These are phyloP conservation scores for Elsinoe australis DNA, from an alignment of 2,329 filamentous ascomycete species.

Conservation along the genomic window DNA sequence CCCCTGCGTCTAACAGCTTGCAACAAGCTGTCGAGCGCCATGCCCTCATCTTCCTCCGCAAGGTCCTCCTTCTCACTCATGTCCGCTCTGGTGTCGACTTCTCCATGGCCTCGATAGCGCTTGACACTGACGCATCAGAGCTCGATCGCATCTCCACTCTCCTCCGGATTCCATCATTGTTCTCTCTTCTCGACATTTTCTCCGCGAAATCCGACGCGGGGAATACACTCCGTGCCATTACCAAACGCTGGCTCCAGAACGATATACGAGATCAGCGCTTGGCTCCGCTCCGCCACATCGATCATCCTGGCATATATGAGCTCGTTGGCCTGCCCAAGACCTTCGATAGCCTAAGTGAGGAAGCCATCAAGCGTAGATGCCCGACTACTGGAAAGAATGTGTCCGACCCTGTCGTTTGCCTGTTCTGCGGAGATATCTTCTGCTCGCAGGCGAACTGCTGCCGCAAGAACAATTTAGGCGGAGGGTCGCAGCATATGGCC, in stretches of 20 bases:
- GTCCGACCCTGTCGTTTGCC: conserved; percentile 80
- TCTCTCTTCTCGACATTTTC: conserved; percentile 64
- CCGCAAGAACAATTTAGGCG: conserved; percentile 55
- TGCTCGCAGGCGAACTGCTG: conserved; percentile 94
- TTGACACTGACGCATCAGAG: conserved; percentile 44
- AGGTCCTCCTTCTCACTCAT: conserved; percentile 73
- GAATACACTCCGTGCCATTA: conserved; percentile 43
- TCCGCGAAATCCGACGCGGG: conserved; percentile 34
- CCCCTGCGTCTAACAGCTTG: no score
- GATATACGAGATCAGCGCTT: conserved; percentile 25
- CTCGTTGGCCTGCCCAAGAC: conserved; percentile 85
- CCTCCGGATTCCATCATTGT: conserved; percentile 67
- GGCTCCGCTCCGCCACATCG: conserved; percentile 43
- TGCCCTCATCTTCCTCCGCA: conserved; percentile 82
- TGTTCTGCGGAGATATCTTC: conserved; percentile 95
- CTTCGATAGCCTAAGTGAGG: conserved; percentile 87
- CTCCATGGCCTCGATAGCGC: conserved; percentile 51
- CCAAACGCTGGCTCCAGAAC: conserved; percentile 62
- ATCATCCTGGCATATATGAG: conserved; percentile 89
- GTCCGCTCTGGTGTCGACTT: conserved; percentile 86
- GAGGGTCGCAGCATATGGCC: conserved; percentile 82
- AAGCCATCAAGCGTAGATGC: conserved; percentile 74
- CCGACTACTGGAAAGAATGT: conserved; percentile 87
- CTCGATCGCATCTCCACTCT: conserved; percentile 71
- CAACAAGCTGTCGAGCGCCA: conserved; percentile 60